Evolutionary conservation across 192 early-diverging fungal species (phyloP).

Genomic region (Tieghemiomyces parasiticus): DNA sequence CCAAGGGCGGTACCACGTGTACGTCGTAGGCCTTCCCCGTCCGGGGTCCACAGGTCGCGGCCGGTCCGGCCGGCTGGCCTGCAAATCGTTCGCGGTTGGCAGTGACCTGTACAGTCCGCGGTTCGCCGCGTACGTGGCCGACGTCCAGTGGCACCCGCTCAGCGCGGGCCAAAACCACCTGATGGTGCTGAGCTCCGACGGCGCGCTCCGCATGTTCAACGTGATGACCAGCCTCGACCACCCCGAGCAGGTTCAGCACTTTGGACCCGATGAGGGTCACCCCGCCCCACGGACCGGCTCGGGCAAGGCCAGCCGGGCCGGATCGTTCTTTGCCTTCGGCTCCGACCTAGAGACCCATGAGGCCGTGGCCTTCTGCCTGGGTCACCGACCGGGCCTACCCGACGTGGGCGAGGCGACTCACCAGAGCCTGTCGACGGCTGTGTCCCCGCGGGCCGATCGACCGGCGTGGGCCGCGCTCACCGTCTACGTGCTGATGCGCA

Average conservation of each 20-base stretch:
- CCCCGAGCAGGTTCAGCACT: slow-evolving; percentile 51
- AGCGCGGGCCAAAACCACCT: slow-evolving; percentile 52
- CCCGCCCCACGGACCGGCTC: too few species aligned
- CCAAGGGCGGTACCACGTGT: slow-evolving; percentile 37
- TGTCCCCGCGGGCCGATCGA: slow-evolving; percentile 10
- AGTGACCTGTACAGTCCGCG: not conserved
- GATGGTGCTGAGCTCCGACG: slow-evolving; percentile 48
- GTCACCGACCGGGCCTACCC: slow-evolving; percentile 6
- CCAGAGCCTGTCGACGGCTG: too few species aligned
- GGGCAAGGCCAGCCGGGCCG: not conserved
- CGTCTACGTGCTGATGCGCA: slow-evolving; percentile 50
- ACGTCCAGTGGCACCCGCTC: slow-evolving; percentile 70
- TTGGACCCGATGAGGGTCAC: slow-evolving; percentile 18
- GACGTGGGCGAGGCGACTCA: too few species aligned
- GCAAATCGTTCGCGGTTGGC: not conserved
- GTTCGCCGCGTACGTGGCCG: slow-evolving; percentile 30
- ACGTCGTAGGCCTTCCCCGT: slow-evolving; percentile 38
- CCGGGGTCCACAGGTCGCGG: slow-evolving; percentile 20
- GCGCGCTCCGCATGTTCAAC: slow-evolving; percentile 53
- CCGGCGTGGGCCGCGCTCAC: slow-evolving; percentile 52
- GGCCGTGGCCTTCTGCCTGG: slow-evolving; percentile 32
- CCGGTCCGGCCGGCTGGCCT: slow-evolving; percentile 14
- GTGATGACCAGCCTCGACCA: slow-evolving; percentile 37
- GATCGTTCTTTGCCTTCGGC: not conserved
- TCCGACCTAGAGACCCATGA: slow-evolving; percentile 15